phyloP scores from a whole-genome alignment of 2,329 filamentous ascomycete species.

The Fusarium agapanthi region DNA sequence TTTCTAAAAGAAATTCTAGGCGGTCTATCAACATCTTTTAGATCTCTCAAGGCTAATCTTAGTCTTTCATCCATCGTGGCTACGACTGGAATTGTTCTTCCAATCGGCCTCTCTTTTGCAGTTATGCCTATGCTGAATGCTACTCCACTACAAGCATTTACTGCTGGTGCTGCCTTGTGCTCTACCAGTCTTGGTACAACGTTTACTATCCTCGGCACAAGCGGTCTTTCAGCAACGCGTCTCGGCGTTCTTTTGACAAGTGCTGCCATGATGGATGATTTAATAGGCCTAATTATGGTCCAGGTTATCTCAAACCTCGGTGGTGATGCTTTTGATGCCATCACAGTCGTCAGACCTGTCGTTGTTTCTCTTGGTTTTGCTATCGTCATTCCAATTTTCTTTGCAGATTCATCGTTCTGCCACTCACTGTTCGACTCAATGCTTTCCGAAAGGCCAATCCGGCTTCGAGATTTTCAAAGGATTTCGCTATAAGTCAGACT shows the following conservation, averaged over 20 bases:
- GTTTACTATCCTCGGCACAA: conserved; percentile 62
- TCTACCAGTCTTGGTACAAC: conserved; percentile 78
- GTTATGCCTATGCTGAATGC: conserved; percentile 61
- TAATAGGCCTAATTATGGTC: conserved; percentile 80
- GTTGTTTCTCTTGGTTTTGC: conserved; percentile 62
- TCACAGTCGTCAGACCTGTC: conserved; percentile 55
- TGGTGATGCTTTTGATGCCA: conserved; percentile 40
- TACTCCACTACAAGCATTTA: conserved; percentile 70
- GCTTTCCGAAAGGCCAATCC: conserved; percentile 38
- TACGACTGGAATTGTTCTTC: conserved; percentile 68
- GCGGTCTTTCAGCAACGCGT: conserved; percentile 53
- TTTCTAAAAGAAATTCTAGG: conserved; percentile 47
- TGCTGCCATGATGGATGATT: conserved; percentile 85
- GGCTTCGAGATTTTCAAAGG: conserved; percentile 26
- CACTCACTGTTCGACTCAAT: conserved; percentile 50
- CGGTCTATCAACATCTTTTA: conserved; percentile 56
- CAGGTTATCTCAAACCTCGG: conserved; percentile 76
- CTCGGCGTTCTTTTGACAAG: conserved; percentile 72
- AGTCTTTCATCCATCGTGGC: conserved; percentile 69
- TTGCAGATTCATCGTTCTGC: conserved; percentile 56
- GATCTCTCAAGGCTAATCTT: conserved; percentile 65
- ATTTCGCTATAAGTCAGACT: conserved; percentile 45
- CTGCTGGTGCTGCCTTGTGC: conserved; percentile 76
- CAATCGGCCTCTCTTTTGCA: conserved; percentile 72
- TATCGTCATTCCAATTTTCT: conserved; percentile 53